These are phyloP conservation scores for Populus simonii DNA, from an alignment of 345 rosid species.

Conservation along the genomic window DNA sequence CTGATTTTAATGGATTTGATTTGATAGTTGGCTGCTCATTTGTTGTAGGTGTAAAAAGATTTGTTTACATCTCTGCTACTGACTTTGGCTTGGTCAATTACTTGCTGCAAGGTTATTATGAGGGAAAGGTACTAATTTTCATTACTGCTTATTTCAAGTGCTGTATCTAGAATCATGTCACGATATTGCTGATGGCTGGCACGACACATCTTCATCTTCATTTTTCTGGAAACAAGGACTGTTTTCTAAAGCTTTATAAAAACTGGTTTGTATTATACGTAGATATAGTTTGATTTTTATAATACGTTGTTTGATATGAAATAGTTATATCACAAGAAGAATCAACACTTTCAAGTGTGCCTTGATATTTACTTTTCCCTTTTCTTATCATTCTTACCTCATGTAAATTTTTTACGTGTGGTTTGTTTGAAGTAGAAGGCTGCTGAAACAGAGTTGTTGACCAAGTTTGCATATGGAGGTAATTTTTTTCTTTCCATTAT, in stretches of 20 bases:
- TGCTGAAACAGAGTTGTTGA: constrained; percentile 87
- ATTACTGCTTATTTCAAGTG: background rate
- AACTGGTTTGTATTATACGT: background rate
- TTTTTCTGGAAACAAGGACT: background rate
- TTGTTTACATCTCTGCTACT: constrained; percentile 10
- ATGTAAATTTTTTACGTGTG: background rate
- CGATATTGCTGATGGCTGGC: background rate
- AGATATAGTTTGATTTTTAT: background rate
- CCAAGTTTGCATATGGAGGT: constrained; percentile 91
- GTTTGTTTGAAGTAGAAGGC: constrained; percentile 60
- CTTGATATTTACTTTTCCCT: background rate
- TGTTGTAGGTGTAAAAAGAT: too few relatives aligned
- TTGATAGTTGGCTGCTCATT: constrained; percentile 9
- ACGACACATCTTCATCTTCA: background rate
- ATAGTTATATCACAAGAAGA: background rate
- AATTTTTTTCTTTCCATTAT: constrained; percentile 14
- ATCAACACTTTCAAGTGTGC: background rate
- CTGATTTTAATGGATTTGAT: too few relatives aligned
- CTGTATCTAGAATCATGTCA: background rate
- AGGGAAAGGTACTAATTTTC: too few relatives aligned
- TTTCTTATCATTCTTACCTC: background rate
- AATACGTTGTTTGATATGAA: too few relatives aligned
- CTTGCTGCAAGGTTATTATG: constrained; percentile 30
- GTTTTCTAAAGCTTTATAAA: background rate
- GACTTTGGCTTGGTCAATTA: constrained; percentile 81